Evolutionary conservation across 306 rosid species (phyloP), one percentile per base, ranked within the genome.

Genomic region (Sindora glabra): DNA sequence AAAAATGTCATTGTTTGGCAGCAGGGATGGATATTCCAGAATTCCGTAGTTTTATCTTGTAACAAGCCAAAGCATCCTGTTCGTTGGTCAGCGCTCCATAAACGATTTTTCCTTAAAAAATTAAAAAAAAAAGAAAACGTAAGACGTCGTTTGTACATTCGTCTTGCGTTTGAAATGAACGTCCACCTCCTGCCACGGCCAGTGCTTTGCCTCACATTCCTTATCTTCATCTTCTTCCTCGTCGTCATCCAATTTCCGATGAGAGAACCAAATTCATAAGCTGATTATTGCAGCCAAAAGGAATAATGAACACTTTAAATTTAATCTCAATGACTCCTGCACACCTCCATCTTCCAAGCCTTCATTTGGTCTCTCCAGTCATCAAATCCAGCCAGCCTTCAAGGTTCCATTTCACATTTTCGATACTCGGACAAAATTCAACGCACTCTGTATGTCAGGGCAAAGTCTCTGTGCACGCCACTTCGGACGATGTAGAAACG

Each of bases 401-500:
- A 4, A 68, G 46, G 46, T 56, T 48, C 57, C 38, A 17, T 19
- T 53, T 39, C 48, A 23, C 67, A 0, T 0, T 37, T 36, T 57
- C 72, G 12, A 62, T 50, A 11, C 27, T 19, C 15, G 54, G 56
- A 50, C 10, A 63, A 56, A 32, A 59, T 25, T 21, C 55, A 0
- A 45, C 72, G 4, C 67, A 16, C 3, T 5, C n/a, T n/a, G 41
- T 61, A 37, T n/a, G 74, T 56, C 75, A 62, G 45, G 48, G 22
- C 58, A 82, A 30, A 40, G 26, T 54, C 64, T 65, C 68, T 69
- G 50, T 72, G 14, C 70, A 68, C 46, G 89, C 94, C 64, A 80
- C 75, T 77, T 62, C 87, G 62, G 81, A 86, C 62, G 88, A 92
- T 49, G 7, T 76, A 24, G 75, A 86, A 38, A 36, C 81, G 9